Conservation (phyloP, 176 grass and related monocot genomes). For the Triticum timopheevii region DNA sequence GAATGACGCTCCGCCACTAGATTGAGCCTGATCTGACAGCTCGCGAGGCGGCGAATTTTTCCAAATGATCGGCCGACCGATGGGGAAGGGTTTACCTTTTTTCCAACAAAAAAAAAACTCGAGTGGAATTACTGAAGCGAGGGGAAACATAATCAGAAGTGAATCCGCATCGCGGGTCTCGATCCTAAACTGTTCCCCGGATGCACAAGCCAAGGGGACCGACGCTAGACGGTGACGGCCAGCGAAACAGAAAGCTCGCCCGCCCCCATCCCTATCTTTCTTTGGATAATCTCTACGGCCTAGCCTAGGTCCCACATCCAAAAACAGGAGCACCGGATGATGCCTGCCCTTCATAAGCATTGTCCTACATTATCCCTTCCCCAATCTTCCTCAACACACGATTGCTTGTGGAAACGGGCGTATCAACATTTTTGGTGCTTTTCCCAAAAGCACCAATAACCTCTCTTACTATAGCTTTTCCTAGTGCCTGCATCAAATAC, state of each 20-base stretch:
- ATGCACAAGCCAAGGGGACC: neutral
- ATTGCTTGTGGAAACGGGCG: neutral
- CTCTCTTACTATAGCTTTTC: neutral
- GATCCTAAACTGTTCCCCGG: neutral
- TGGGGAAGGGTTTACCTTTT: too few species aligned
- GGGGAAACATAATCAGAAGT: too few species aligned
- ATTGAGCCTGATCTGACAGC: too few species aligned
- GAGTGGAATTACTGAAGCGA: too few species aligned
- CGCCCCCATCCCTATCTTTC: neutral
- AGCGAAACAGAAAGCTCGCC: neutral
- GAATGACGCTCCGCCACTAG: too few species aligned
- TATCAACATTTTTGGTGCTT: neutral
- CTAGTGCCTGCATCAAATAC: neutral
- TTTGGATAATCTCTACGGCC: conserved; percentile 6
- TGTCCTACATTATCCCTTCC: neutral
- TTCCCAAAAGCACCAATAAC: neutral
- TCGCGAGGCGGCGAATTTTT: too few species aligned
- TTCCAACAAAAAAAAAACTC: too few species aligned
- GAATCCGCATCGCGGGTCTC: too few species aligned
- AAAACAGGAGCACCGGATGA: neutral
- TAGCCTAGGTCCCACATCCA: neutral
- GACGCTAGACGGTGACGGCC: neutral
- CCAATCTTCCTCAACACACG: neutral
- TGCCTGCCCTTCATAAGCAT: neutral
- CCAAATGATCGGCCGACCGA: too few species aligned